A percentile compares a stretch with the other conserved stretches of the same genome.
These are phyloP conservation scores for Fomitiporia mediterranea DNA, from an alignment of 1,284 basidiomycete species.

Conservation along the genomic window DNA sequence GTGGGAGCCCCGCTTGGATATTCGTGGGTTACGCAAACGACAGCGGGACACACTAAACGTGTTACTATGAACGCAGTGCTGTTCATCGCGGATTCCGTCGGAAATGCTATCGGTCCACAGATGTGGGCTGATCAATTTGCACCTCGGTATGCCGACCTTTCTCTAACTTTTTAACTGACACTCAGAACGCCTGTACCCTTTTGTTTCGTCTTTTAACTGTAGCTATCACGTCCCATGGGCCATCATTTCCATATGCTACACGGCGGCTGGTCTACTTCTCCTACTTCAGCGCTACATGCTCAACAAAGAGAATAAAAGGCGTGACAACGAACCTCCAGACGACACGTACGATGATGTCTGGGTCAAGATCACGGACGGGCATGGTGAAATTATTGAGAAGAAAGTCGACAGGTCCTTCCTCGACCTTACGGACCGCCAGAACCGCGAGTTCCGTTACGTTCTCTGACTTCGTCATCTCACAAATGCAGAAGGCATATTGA, in stretches of 20 bases:
- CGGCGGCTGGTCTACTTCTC: slow-evolving; percentile 43
- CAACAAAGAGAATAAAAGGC: slow-evolving; percentile 54
- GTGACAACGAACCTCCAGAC: slow-evolving; percentile 53
- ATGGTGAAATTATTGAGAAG: slow-evolving; percentile 47
- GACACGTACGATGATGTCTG: slow-evolving; percentile 59
- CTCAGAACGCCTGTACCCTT: too few species aligned
- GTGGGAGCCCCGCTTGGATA: slow-evolving; percentile 65
- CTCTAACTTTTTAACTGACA: background rate
- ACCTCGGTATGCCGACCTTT: background rate
- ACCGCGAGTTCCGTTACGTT: slow-evolving; percentile 57
- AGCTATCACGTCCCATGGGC: slow-evolving; percentile 64
- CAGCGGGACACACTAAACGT: slow-evolving; percentile 72
- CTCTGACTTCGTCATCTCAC: slow-evolving; percentile 30
- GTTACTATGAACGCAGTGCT: slow-evolving; percentile 67
- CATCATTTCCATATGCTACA: slow-evolving; percentile 54
- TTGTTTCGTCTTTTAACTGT: background rate
- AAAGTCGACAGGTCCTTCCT: slow-evolving; percentile 65
- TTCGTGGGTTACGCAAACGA: slow-evolving; percentile 64
- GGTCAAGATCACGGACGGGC: slow-evolving; percentile 44
- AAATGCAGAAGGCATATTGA: too few species aligned
- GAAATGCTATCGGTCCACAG: slow-evolving; percentile 64
- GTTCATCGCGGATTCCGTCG: slow-evolving; percentile 66
- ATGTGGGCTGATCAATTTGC: slow-evolving; percentile 57
- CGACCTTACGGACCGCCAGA: slow-evolving; percentile 64
- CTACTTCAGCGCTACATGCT: slow-evolving; percentile 52